Conservation (phyloP, 176 grass and related monocot species). For the maize (Zea mays) region Zm-B73-REFERENCE-NAM-5.0 NC_050099.1:110656501-110657000, state of each 20-base stretch:
- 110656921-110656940: not conserved
- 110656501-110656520: too few species aligned
- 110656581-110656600: conserved; percentile 14
- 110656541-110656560: not conserved
- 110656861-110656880: not conserved
- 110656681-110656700: not conserved
- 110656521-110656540: too few species aligned
- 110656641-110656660: not conserved
- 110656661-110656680: not conserved
- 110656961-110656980: too few species aligned
- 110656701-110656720: not conserved
- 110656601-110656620: not conserved
- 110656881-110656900: not conserved
- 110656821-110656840: not conserved
- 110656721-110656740: not conserved
- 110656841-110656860: not conserved
- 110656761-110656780: not conserved
- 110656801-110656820: not conserved
- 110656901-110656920: not conserved
- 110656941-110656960: not conserved
- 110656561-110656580: conserved; percentile 43
- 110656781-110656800: not conserved
- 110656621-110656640: conserved; percentile 26
- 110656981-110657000: too few species aligned
- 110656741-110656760: not conserved